phyloP scores from a whole-genome alignment of 441 rosid species.

The Syzygium malaccense region DNA sequence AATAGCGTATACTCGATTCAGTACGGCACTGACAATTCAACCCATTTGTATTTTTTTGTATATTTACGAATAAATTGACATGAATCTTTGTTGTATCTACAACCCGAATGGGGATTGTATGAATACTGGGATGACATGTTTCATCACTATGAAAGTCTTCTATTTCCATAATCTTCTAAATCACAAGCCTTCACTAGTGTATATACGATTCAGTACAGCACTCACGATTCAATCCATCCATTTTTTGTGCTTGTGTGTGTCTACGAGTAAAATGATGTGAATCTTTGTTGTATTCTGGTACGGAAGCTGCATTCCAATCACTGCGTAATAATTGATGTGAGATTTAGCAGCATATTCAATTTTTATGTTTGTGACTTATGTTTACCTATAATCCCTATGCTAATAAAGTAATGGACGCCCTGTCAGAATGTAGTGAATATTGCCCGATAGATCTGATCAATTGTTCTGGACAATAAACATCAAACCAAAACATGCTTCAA shows the following conservation, averaged over 20 bases:
- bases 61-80: too few relatives aligned
- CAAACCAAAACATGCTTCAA: not conserved
- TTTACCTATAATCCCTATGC: not conserved
- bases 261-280: not conserved
- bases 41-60: too few relatives aligned
- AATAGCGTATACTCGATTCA: not conserved
- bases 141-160: not conserved
- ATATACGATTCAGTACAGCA: not conserved
- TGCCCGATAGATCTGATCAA: not conserved
- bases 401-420: not conserved
- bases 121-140: not conserved
- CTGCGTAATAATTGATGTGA: not conserved
- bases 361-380: not conserved
- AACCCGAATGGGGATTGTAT: not conserved
- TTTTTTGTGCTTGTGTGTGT: rapidly evolving
- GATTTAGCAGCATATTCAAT: not conserved
- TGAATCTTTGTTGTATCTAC: too few relatives aligned
- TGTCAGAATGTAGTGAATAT: not conserved
- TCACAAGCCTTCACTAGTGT: not conserved
- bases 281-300: not conserved
- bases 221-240: not conserved
- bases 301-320: not conserved
- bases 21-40: not conserved
- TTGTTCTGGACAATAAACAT: not conserved
- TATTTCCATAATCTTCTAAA: not conserved